phyloP scores from a whole-genome alignment of 139 green algal species.

The Picochlorum sp. region DNA sequence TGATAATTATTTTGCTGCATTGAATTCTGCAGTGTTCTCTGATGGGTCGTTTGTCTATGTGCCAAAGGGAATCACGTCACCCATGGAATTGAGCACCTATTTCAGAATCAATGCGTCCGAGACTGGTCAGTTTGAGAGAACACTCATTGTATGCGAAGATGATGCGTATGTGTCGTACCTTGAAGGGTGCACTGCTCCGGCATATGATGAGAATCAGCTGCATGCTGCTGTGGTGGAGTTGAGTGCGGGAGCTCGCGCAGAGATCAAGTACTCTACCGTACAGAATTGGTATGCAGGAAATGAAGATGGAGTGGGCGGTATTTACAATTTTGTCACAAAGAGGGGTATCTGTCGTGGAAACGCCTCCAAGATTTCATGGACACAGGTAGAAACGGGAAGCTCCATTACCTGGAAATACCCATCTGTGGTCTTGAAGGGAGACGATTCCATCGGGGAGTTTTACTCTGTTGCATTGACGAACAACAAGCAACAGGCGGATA shows the following conservation, averaged over 20 bases:
- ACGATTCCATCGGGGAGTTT: constrained; percentile 94
- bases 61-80: constrained; percentile 87
- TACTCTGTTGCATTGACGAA: constrained; percentile 98
- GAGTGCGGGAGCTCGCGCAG: constrained; percentile 61
- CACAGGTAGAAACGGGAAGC: constrained; percentile 94
- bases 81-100: constrained; percentile 99
- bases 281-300: constrained; percentile 99
- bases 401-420: constrained; percentile 99
- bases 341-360: constrained; percentile 85
- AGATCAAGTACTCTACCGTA: constrained; percentile 99
- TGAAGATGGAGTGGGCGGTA: constrained; percentile 79
- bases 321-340: constrained; percentile 99
- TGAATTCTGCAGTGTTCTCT: constrained; percentile 96
- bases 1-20: constrained; percentile 98
- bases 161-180: constrained; percentile 91
- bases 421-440: constrained; percentile 81
- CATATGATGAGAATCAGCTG: constrained; percentile 93
- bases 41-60: constrained; percentile 98
- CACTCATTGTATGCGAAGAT: constrained; percentile 95
- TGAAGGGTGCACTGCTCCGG: constrained; percentile 92
- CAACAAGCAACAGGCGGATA: constrained; percentile 72
- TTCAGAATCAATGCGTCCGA: constrained; percentile 98
- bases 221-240: constrained; percentile 98
- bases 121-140: constrained; percentile 98
- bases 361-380: constrained; percentile 97